Evolutionary conservation across 2,329 filamentous ascomycete genomes (phyloP), one percentile per base, ranked within the genome.

Genomic region (Monosporascus sp.): DNA sequence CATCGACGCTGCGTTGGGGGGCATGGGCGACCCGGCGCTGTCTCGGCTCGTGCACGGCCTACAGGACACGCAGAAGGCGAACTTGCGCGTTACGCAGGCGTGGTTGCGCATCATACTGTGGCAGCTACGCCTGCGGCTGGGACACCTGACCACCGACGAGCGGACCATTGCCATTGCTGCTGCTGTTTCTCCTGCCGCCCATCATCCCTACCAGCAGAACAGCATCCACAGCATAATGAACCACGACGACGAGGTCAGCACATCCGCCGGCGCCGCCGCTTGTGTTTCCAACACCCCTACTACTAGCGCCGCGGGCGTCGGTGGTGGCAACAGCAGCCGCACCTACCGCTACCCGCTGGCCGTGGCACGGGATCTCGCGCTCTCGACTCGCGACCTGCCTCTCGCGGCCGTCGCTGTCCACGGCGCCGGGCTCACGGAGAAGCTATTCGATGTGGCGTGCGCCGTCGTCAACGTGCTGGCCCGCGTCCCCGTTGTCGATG

Each of bases 41-140:
- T 35, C 31, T 14, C 31, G 31, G 31, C 31, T 35, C 31, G 31
- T 35, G 31, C 11, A 35, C 31, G 56, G 63, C 0, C 65, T 76
- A 1, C 66, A 70, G n/a, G 70, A 74, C 9, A 75, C 72, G 0
- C 74, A 77, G 58, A 72, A 74, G 38, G 71, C 74, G 6, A 76
- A 76, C 51, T 51, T 77, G 17, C 57, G 69, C 3, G 68, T 76
- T 17, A 77, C 74, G 0, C 72, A 76, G 52, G 68, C 75, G 0
- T 77, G 75, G 74, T 60, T 77, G 14, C 66, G 72, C 3, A 68
- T 75, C 55, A 71, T 76, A 4, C 65, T 76, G 2, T 77, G 74
- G 74, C 72, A 76, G 55, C 51, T 77, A 1, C 70, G 74, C 1
- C 57, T 77, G 5, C 72, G 70, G 2, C 62, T 77, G 0, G 74